Base-by-base conservation (phyloP, 495 filamentous ascomycete genomes). In the Jackrogersella minutella region DNA sequence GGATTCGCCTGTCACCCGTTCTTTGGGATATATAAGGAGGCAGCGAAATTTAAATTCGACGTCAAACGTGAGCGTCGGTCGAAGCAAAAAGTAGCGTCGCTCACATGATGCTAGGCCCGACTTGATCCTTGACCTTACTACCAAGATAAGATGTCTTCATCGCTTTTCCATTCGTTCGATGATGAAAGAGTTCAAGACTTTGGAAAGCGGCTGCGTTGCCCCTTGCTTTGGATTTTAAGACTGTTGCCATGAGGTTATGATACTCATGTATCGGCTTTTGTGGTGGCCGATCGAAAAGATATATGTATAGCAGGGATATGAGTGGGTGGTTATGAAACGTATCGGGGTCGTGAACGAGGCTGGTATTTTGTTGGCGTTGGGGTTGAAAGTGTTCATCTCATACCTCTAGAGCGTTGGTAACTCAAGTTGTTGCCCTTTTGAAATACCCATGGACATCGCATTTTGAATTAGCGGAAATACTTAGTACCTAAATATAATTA, bases 11-110 rank as follows among this genome's bases (percentile, higher is more conserved):
- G 79, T 4, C 87, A 87, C 66, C 82, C 84, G 1, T 79, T 87
- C 63, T 82, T 81, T 40, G 88, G 88, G 2, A 72, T 89, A 11
- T 87, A 88, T 71, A 84, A 86, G 64, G 84, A 87, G 49, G 58
- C 37, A n/a, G 51, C 62, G 2, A 70, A 70, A 53, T 58, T 67
- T 34, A 67, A 70, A 33, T 26, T 70, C n/a, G 36, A 41, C 11
- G 44, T 70, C 19, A 70, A 55, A 28, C 68, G 58, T 33, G 63
- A 70, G 33, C 37, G 43, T 5, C 30, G 19, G n/a, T 28, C 39
- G 28, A 34, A 21, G 36, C 26, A 58, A 26, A 47, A 47, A 7
- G 52, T 58, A 2, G 58, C 14, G 24, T 63, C 62, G 33, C 57
- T 58, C 9, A 44, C 62, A 9, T 70, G 26, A 67, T 62, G 16